phyloP scores from a whole-genome alignment of 768 basidiomycete species.

The Postia placenta region DNA sequence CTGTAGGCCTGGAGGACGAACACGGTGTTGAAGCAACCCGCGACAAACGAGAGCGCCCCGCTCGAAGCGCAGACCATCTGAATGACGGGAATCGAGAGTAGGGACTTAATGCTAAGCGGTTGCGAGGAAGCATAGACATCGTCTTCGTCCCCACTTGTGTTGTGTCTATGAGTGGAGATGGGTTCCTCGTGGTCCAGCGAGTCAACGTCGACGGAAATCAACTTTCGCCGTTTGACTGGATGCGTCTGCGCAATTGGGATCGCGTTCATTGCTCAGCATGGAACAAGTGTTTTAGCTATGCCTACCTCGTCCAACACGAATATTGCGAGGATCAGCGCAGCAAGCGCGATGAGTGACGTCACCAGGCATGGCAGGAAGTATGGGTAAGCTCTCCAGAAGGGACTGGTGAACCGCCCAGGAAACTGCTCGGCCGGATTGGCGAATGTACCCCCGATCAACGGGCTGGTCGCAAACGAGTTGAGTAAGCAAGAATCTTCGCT shows the following conservation, averaged over 20 bases:
- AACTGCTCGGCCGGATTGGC: constrained; percentile 45
- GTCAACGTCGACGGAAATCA: neutral
- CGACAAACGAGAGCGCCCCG: constrained; percentile 45
- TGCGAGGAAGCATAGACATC: constrained; percentile 4
- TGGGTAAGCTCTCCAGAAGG: constrained; percentile 44
- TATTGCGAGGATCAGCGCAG: constrained; percentile 36
- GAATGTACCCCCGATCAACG: constrained; percentile 56
- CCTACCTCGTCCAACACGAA: constrained; percentile 51
- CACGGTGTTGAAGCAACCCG: constrained; percentile 54
- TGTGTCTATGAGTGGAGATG: too few relatives aligned
- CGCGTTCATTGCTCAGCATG: neutral
- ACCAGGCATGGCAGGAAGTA: constrained; percentile 59
- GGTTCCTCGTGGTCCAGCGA: constrained; percentile 5
- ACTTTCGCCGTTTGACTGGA: constrained; percentile 10
- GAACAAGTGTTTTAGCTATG: too few relatives aligned
- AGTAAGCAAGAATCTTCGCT: too few relatives aligned
- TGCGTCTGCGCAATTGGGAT: constrained; percentile 15
- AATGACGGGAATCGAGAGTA: constrained; percentile 48
- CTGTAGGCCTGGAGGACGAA: constrained; percentile 67
- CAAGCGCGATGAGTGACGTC: constrained; percentile 34
- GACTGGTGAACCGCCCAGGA: constrained; percentile 34
- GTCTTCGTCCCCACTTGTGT: constrained; percentile 1
- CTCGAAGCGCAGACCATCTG: constrained; percentile 47
- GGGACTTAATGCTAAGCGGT: constrained; percentile 20
- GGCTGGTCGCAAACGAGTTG: constrained; percentile 34